Evolutionary conservation across 2,329 filamentous ascomycete genomes (phyloP).

Genomic region (Lojkania enalia): DNA sequence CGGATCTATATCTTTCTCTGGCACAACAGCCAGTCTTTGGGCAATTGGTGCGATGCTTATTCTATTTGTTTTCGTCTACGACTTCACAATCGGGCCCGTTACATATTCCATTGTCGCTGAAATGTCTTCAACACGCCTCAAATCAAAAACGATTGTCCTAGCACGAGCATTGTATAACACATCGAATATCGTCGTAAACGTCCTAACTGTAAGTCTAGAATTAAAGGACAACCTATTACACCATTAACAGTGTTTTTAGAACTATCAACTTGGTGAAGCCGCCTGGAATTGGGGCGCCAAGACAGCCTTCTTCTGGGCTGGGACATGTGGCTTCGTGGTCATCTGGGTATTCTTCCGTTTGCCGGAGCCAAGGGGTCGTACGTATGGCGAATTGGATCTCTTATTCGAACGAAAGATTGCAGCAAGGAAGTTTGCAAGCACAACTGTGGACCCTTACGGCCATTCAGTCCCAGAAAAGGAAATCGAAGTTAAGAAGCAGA

Average conservation of each 20-base stretch:
- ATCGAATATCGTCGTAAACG: constrained; percentile 76
- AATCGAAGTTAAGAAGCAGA: constrained; percentile 16
- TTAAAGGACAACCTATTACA: too few relatives aligned
- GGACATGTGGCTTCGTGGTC: constrained; percentile 75
- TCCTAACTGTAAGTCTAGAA: constrained; percentile 66
- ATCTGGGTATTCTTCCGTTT: constrained; percentile 70
- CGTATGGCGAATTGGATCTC: constrained; percentile 81
- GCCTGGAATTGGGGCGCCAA: constrained; percentile 80
- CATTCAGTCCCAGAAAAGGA: constrained; percentile 4
- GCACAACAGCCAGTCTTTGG: constrained; percentile 51
- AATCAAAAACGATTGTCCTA: constrained; percentile 87
- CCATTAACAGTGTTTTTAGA: too few relatives aligned
- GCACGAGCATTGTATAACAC: constrained; percentile 76
- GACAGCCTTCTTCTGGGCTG: constrained; percentile 85
- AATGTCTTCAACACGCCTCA: constrained; percentile 76
- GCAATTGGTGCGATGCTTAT: constrained; percentile 38
- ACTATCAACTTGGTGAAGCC: constrained; percentile 41
- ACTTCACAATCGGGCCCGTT: constrained; percentile 83
- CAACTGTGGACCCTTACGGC: constrained; percentile 27
- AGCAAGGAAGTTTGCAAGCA: constrained; percentile 33
- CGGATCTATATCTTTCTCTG: constrained; percentile 71
- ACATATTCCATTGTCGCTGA: constrained; percentile 87
- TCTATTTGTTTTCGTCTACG: constrained; percentile 68
- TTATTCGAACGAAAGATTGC: constrained; percentile 65
- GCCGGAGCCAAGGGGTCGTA: constrained; percentile 76